Base-by-base conservation (phyloP, 352 stramenopile genomes). In the Globisporangium takayamanum region DNA sequence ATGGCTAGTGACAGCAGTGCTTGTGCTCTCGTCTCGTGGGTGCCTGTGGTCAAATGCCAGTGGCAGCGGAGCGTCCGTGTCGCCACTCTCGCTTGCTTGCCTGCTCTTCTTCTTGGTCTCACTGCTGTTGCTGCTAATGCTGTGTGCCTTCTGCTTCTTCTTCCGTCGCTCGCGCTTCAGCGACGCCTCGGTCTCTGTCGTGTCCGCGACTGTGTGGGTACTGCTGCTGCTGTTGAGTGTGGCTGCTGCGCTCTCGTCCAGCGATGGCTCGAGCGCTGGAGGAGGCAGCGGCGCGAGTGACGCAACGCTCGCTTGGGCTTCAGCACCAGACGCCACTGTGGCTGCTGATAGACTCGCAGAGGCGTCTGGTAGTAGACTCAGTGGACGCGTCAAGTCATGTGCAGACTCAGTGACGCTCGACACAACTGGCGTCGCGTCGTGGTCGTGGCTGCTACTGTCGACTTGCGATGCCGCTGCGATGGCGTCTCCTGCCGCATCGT, bases 81-180 rank as follows among this genome's bases (percentile, higher is more conserved):
- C 45, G 45, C 45, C 20, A 14, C 45, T 30, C 7, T 15, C 8
- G 46, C 25, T 12, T 20, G 22, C n/a, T 12, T n/a, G 41, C 22
- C 12, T 3, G 16, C 22, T 25, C 33, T 39, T 39, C 33, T 39
- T 39, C 33, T 39, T 39, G 33, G 11, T 20, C 22, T 14, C 20
- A 44, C 15, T 55, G 47, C 46, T 61, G 47, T 36, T 61, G 55
- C 46, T 55, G 12, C 36, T 55, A 37, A 41, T 56, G 26, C 28
- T 56, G 25, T 55, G 48, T 2, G 5, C 1, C 2, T 62, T 49
- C 42, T 59, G 52, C 45, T 56, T 62, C 48, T 56, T 62, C 56
- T 56, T 62, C 26, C 49, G 48, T 4, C 56, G 37, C 25, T 57
- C 39, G 16, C 54, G 54, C 39, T 51, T 55, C 15, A 30, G 22